Base-by-base conservation (phyloP, 1,284 basidiomycete species). In the Cystobasidium slooffiae region DNA sequence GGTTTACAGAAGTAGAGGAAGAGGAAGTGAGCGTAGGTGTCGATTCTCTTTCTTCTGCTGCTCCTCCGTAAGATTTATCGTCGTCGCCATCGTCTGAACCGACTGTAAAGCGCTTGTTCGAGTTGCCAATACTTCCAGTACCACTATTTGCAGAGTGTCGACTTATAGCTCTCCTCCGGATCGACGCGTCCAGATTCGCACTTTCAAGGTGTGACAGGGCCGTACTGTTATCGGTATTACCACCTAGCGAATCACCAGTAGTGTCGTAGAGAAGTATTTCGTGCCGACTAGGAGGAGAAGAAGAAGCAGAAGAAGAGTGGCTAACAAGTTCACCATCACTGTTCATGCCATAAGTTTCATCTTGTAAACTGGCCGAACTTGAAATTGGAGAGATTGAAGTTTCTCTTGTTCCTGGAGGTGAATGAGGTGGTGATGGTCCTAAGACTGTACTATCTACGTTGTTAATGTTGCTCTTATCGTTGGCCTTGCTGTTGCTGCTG, bases 311-410 rank as follows among this genome's bases (percentile, higher is more conserved):
- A 31, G 44, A 46, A 22, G 53, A 12, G 14, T 51, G 47, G 31
- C 47, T 20, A 37, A 31, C 44, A n/a, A 31, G 43, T 16, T 72
- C 63, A 24, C 31, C 56, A 53, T 73, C 70, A 46, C 63, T 66
- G 12, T 43, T 73, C 37, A 61, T 59, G 18, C 55, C 41, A 20
- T 24, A 73, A 1, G 53, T 56, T 20, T 73, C 62, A 37, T 64
- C 63, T 10, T 62, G 62, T 53, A 61, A 43, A 59, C 51, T 56
- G 18, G 70, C 24, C 14, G 56, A 62, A 39, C 70, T 73, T 20
- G 70, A 73, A 18, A 73, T 63, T 20, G 70, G 70, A 16, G 70
- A 73, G 18, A 73, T 49, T 8, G 70, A 73, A n/a, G 70, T 52
- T 10, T 46, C 63, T 31, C 69, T 49, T 31, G 31, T 43, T 46